Base-by-base conservation (phyloP, 805 yeast species). In the Yamadazyma insecticola region DNA sequence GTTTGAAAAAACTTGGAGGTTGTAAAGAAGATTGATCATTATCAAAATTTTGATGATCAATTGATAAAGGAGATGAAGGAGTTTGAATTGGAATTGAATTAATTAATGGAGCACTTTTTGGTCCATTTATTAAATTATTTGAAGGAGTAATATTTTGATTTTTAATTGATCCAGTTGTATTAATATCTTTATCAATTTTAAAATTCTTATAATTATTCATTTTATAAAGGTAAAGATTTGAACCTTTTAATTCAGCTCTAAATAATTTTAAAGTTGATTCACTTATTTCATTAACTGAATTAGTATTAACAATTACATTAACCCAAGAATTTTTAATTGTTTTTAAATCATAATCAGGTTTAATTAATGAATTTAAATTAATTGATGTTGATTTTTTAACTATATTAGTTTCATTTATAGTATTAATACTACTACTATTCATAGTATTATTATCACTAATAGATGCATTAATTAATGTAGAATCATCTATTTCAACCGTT, bases 231-330 rank as follows among this genome's bases (percentile, higher is more conserved):
- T 67, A 64, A 31, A 88, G 56, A 25, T 66, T 63, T 2, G 88
- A 74, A 13, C 95, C 95, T 44, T 70, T 74, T 35, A 88, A 58
- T 46, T 78, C 85, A 0, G 82, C 87, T 30, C 81, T 66, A 35
- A 64, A 74, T 19, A 85, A 52, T 36, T 71, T 59, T 53, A 70
- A 43, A 18, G 57, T 58, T 6, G 54, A 56, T 25, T 58, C 67
- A 24, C 40, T 47, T 16, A 50, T 50, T 4, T 60, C 52, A 29
- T 53, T 42, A 7, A 32, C 41, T 9, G 37, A 22, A 14, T n/a
- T 13, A 21, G 62, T 50, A 44, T 56, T 62, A 18, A 58, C 36
- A 9, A 60, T 53, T 5, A 51, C 62, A 33, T 66, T 66, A 20
- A 62, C 38, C 70, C 70, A 66, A 15, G 54, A 48, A 33, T 52